phyloP scores from a whole-genome alignment of 176 grass and related monocot genomes.

The Musa beccarii region DNA sequence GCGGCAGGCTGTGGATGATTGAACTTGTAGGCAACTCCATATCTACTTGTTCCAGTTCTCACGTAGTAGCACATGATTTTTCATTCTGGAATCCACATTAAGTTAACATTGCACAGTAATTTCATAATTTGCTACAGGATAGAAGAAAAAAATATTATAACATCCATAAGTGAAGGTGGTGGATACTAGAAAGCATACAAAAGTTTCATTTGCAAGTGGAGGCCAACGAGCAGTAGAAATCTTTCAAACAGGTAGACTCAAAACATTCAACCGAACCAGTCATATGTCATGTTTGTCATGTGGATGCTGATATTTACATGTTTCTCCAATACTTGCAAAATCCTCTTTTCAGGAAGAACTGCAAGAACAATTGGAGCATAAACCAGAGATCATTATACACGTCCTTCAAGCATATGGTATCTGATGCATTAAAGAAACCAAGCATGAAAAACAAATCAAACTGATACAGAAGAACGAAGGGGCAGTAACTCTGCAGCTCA shows the following conservation, averaged over 20 bases:
- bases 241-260: constrained; percentile 21
- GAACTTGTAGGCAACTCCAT: constrained; percentile 24
- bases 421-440: neutral
- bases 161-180: neutral
- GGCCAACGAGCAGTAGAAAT: neutral
- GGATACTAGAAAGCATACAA: neutral
- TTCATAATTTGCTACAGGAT: neutral
- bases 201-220: neutral
- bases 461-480: too few species aligned
- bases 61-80: constrained; percentile 23
- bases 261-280: constrained; percentile 11
- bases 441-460: neutral
- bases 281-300: constrained; percentile 22
- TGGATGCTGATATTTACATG: constrained; percentile 39
- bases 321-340: constrained; percentile 28
- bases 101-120: neutral
- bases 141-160: neutral
- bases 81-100: constrained; percentile 14
- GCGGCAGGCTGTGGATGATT: constrained; percentile 20
- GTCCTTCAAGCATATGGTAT: neutral
- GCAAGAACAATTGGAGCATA: constrained; percentile 9
- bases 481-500: too few species aligned
- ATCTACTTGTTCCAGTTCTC: constrained; percentile 21
- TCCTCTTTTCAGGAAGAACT: constrained; percentile 52
- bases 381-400: neutral